Conservation (phyloP, 2,329 filamentous ascomycete species). For the Aquanectria penicillioides region DNA sequence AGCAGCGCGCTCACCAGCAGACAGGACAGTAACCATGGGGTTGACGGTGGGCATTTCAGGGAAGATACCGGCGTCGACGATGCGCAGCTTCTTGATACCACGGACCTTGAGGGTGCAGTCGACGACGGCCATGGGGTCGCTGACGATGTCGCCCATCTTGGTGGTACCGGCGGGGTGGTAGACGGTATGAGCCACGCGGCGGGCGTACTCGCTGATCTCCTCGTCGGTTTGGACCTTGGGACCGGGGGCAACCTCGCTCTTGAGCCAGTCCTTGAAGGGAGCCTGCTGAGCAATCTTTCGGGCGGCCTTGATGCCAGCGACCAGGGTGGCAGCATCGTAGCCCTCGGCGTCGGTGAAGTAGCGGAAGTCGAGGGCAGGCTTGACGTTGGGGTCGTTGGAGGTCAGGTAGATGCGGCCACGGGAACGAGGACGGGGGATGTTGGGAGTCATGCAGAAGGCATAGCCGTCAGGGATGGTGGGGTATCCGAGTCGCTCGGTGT, state of each 20-base stretch:
- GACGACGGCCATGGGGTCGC: constrained; percentile 81
- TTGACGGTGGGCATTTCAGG: constrained; percentile 88
- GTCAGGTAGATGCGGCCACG: constrained; percentile 82
- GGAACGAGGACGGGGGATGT: constrained; percentile 85
- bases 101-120: constrained; percentile 77
- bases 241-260: constrained; percentile 82
- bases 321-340: constrained; percentile 84
- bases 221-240: constrained; percentile 79
- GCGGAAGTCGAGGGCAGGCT: constrained; percentile 86
- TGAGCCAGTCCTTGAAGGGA: constrained; percentile 86
- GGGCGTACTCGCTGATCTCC: constrained; percentile 82
- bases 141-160: constrained; percentile 82
- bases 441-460: constrained; percentile 93
- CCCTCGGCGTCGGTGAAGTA: constrained; percentile 90
- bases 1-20: constrained; percentile 83
- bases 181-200: constrained; percentile 84
- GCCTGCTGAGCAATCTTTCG: constrained; percentile 78
- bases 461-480: constrained; percentile 71
- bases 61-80: constrained; percentile 89
- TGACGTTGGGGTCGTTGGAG: constrained; percentile 77
- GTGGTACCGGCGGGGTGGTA: constrained; percentile 92
- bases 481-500: constrained; percentile 84
- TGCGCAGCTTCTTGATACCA: constrained; percentile 77
- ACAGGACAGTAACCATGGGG: constrained; percentile 89
- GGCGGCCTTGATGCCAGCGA: constrained; percentile 80